Evolutionary conservation across 345 rosid species (phyloP).

Genomic region (Murraya paniculata): DNA sequence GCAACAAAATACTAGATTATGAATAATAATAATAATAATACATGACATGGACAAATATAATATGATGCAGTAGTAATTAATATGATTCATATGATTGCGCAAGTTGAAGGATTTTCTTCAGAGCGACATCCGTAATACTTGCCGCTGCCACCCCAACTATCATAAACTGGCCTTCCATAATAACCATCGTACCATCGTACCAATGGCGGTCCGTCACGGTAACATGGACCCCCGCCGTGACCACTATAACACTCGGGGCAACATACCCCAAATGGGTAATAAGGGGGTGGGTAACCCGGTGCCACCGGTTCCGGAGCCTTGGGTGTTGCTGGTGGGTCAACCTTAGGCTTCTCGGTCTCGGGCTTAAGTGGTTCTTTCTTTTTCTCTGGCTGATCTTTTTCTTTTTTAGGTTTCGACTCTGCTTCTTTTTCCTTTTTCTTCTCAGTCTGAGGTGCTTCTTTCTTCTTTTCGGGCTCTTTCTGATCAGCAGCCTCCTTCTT

Average conservation of each 20-base stretch:
- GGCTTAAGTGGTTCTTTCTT: background rate
- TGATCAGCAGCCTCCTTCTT: background rate
- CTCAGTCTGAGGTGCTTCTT: background rate
- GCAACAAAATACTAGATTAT: background rate
- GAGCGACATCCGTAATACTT: constrained; percentile 20
- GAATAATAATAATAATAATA: background rate
- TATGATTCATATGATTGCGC: constrained; percentile 48
- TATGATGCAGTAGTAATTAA: background rate
- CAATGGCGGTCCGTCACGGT: constrained; percentile 11
- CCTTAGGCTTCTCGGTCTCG: background rate
- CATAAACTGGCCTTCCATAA: constrained; percentile 54
- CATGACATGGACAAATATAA: background rate
- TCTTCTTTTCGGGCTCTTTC: background rate
- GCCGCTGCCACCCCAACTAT: constrained; percentile 45
- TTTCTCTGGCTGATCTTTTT: background rate
- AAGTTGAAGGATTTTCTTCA: constrained; percentile 50
- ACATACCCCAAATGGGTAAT: constrained; percentile 15
- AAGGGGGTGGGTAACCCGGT: constrained; percentile 18
- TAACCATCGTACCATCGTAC: constrained; percentile 15
- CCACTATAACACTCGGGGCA: constrained; percentile 28
- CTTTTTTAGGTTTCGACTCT: constrained; percentile 8
- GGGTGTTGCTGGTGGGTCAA: background rate
- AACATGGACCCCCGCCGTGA: constrained; percentile 14
- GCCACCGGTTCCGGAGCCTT: background rate
- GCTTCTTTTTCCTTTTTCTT: constrained; percentile 17